Evolutionary conservation across 495 filamentous ascomycete species (phyloP), one percentile per base, ranked within the genome.

Genomic region (Neurospora discreta): DNA sequence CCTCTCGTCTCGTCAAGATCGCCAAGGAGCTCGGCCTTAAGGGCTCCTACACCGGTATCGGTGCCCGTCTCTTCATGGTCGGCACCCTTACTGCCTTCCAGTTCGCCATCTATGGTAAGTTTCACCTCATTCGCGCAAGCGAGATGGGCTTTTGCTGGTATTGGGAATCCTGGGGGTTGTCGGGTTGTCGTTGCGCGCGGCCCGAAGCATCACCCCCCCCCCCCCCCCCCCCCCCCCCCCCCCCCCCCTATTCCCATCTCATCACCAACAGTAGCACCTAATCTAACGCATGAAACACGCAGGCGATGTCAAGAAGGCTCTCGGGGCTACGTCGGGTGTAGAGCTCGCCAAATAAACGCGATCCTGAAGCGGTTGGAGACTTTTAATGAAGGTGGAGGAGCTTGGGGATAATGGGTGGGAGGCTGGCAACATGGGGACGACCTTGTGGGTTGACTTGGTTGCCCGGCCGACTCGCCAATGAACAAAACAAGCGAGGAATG

Each of bases 1-100:
- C 89, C 75, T 87, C 84, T 83, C 92, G 95, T 82, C 86, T 99
- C 74, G 88, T 97, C 86, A 98, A 98, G 91, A 98, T 98, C 81
- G 93, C 84, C 75, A 92, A 91, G 83, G 95, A 99, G 85, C 91
- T 99, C 77, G 95, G 95, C 79, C 77, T 99, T 77, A 88, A 88
- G 74, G 95, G 95, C 80, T 92, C 89, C 44, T 99, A 92, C 85
- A 87, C 87, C 75, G 95, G 95, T 89, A 93, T 99, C 79, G 94
- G 94, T 78, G 93, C 95, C 75, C 90, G 94, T 88, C 86, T 97
- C 72, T 94, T 97, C 87, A 91, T 92, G 87, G 86, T 88, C 77
- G 85, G 86, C 77, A 91, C 89, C 71, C 80, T 96, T 72, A 97
- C 93, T 72, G 93, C 93, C 71, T 92, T 92, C 79, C 95, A 98